These are phyloP conservation scores for Dicorynia guianensis DNA, from an alignment of 306 rosid species.

Conservation along the genomic window DNA sequence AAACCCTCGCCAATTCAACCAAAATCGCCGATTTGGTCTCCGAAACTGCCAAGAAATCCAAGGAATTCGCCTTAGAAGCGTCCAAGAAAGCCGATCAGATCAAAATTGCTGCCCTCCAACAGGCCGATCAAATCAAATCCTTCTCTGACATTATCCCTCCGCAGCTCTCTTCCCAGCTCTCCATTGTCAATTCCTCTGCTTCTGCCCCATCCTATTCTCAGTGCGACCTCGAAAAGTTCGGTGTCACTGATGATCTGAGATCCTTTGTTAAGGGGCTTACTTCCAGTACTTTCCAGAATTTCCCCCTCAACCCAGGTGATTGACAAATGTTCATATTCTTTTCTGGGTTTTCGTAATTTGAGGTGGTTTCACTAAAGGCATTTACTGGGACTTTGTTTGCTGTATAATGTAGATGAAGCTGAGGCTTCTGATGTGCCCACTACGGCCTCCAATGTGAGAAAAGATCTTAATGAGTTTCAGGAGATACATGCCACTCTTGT, in stretches of 20 bases:
- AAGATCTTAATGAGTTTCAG: conserved; percentile 97
- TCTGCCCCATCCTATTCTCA: conserved; percentile 43
- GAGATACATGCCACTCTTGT: conserved; percentile 94
- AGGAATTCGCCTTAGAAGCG: conserved; percentile 92
- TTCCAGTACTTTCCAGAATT: conserved; percentile 81
- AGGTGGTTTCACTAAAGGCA: conserved; percentile 4
- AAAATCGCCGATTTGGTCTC: conserved; percentile 88
- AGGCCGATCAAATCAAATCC: conserved; percentile 89
- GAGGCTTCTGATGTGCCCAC: conserved; percentile 68
- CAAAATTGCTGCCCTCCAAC: conserved; percentile 81
- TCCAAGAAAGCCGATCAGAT: conserved; percentile 89
- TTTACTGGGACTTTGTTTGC: conserved; percentile 23
- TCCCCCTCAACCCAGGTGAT: conserved; percentile 74
- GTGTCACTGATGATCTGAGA: conserved; percentile 84
- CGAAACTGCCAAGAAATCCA: conserved; percentile 94
- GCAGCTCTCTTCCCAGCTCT: conserved; percentile 51
- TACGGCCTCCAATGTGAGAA: conserved; percentile 78
- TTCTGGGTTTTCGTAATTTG: not conserved
- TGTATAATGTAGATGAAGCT: conserved; percentile 66
- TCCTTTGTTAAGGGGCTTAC: conserved; percentile 91
- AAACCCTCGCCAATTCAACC: conserved; percentile 59
- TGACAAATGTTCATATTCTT: not conserved
- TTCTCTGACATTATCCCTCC: conserved; percentile 81
- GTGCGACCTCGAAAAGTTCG: conserved; percentile 63
- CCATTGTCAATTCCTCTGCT: conserved; percentile 37